Base-by-base conservation (phyloP, 2,329 filamentous ascomycete species). In the Clathrospora elynae region DNA sequence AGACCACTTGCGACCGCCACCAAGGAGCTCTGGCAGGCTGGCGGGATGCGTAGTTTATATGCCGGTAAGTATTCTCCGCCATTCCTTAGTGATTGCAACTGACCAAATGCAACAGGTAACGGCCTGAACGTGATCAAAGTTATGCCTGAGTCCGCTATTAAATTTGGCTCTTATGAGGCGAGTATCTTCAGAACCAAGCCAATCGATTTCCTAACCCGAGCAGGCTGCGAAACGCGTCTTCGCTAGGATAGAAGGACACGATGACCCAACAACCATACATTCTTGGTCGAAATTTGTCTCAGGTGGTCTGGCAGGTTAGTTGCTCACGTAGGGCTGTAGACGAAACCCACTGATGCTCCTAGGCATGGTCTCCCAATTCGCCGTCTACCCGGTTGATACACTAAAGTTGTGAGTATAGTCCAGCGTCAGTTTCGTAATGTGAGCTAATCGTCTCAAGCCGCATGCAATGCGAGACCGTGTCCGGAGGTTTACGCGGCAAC, bases 101-200 rank as follows among this genome's bases (percentile, higher is more conserved):
- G 20, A 52, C 32, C 32, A 41, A 67, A 42, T 13, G 7, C 17
- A 14, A 6, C 58, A 95, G 91, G 93, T 24, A 99, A 99, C 64
- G 93, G 93, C 3, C 77, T 99, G 57, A 99, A 99, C 59, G 90
- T 99, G 2, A 72, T 96, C 63, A 99, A 99, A 71, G 93, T 99
- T 48, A 96, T 97, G 90, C 93, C 93, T 0, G 93, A 99, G 74
- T 96, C 92, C 18, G 92, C 93, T 17, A 96, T 99, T 67, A 95
- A 96, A 72, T 99, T 99, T 68, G 93, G 93, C 47, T 92, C 91
- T 13, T 99, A 96, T 66, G 93, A 99, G 75, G 82, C 81, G 68
- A 60, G 71, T 49, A 40, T 35, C 13, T 3, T 25, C 13, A 42
- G 28, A 23, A 30, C 14, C 25, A 42, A 25, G 29, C 9, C 17